Base-by-base conservation (phyloP, 495 filamentous ascomycete genomes). In the Penicillium maclennaniae region DNA sequence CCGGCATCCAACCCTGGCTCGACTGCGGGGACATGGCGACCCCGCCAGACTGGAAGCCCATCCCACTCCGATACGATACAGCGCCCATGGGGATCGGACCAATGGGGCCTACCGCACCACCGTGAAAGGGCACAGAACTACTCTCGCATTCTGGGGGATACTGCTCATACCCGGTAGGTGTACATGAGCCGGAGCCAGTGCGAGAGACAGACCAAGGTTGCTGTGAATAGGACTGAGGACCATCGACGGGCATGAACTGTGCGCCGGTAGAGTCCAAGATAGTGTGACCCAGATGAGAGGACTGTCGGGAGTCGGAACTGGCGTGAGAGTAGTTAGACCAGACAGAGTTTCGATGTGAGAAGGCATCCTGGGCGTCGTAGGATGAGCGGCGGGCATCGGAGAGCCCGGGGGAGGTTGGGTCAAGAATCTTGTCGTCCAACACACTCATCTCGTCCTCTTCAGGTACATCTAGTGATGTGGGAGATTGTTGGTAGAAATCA, bases 391-490 rank as follows among this genome's bases (percentile, higher is more conserved):
- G 81, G 73, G 70, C 73, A 58, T 77, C 71, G 63, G 87, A 84
- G 71, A 89, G 82, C 58, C 88, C 85, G 59, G 89, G 74, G 31
- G 84, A 82, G 15, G 82, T 64, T 77, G 80, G 58, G 68, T 91
- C 89, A 55, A 92, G 80, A 65, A 92, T 92, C 74, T 87, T 86
- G 41, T 92, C 87, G 72, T 95, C 89, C 57, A 95, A 75, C 69
- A 91, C 86, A 67, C 81, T 87, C 69, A 82, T 80, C 63, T 90
- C 87, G 71, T 92, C 88, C 53, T 92, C 88, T 56, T 91, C 87
- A 55, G 86, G 76, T 51, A 84, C 79, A 61, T 87, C 83, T 68
- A 87, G 74, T 31, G 82, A 73, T 60, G 85, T 73, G 31, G 80
- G 71, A 54, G 80, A 78, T 61, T 81, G 73, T 76, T 82, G 75